Percentiles rank a stretch among this genome's conserved stretches.
These are phyloP conservation scores for Camellia oleifera DNA, from an alignment of 179 eudicot genomes.

Conservation along the genomic window DNA sequence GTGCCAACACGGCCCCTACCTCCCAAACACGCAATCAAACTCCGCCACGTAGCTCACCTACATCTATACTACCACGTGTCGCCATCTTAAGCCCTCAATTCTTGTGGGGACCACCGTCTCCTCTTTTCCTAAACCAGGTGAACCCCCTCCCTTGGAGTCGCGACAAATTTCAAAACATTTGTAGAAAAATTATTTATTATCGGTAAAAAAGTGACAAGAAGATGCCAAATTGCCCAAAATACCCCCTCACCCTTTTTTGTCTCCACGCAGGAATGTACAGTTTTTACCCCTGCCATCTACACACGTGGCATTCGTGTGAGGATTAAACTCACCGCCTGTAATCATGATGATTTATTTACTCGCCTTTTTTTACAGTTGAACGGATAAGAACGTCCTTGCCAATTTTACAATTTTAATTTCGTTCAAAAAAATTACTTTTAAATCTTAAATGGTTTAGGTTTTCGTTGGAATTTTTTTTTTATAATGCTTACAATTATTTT, in stretches of 20 bases:
- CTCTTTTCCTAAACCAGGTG: conserved; percentile 14
- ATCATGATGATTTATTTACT: no score
- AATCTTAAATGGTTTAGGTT: no score
- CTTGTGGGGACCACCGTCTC: conserved; percentile 4
- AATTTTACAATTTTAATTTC: no score
- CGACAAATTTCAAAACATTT: conserved; percentile 19
- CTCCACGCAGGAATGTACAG: neutral
- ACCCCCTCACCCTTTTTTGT: neutral
- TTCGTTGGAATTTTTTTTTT: no score
- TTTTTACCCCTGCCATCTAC: neutral
- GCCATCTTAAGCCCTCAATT: neutral
- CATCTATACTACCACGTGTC: neutral
- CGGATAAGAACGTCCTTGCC: no score
- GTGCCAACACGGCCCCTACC: conserved; percentile 14
- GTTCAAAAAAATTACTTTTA: no score
- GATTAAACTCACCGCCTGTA: neutral
- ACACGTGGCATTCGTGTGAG: neutral
- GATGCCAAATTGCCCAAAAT: neutral
- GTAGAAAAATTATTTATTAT: neutral
- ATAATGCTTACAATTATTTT: no score
- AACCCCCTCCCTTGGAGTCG: neutral
- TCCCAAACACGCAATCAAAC: no score
- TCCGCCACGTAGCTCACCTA: neutral
- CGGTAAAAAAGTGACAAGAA: neutral
- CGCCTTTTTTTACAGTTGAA: neutral